Evolutionary conservation across 2,329 filamentous ascomycete species (phyloP).

Genomic region (Oidium heveae): DNA sequence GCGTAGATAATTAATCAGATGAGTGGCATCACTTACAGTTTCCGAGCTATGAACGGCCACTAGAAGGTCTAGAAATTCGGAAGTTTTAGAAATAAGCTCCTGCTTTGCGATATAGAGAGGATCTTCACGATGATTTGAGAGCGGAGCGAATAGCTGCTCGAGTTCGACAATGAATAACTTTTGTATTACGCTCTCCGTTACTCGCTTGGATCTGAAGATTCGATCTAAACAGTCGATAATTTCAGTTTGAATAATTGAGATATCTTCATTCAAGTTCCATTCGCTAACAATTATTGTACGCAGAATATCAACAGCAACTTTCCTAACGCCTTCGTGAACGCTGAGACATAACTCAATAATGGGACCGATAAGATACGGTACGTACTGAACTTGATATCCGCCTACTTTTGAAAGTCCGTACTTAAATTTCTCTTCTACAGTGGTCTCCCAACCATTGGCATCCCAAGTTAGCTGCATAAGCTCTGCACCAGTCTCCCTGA

Average conservation of each 20-base stretch:
- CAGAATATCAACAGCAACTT: slow-evolving; percentile 75
- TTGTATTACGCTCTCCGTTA: slow-evolving; percentile 73
- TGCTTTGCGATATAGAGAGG: slow-evolving; percentile 51
- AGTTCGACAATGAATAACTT: slow-evolving; percentile 82
- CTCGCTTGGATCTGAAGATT: slow-evolving; percentile 68
- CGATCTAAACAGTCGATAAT: slow-evolving; percentile 85
- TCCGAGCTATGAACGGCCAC: slow-evolving; percentile 70
- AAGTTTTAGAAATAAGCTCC: slow-evolving; percentile 58
- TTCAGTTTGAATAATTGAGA: slow-evolving; percentile 78
- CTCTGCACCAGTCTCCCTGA: slow-evolving; percentile 73
- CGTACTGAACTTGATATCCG: slow-evolving; percentile 95
- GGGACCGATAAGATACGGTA: slow-evolving; percentile 69
- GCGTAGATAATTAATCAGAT: slow-evolving; percentile 67
- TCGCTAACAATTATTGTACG: slow-evolving; percentile 98
- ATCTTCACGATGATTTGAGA: slow-evolving; percentile 41
- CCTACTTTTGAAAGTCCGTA: slow-evolving; percentile 71
- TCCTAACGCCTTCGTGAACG: slow-evolving; percentile 73
- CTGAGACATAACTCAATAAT: slow-evolving; percentile 88
- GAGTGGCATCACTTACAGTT: slow-evolving; percentile 44
- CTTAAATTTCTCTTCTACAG: slow-evolving; percentile 46
- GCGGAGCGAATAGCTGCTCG: slow-evolving; percentile 49
- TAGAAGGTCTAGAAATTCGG: slow-evolving; percentile 74
- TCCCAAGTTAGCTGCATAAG: slow-evolving; percentile 74
- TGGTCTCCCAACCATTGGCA: slow-evolving; percentile 88
- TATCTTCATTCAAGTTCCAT: slow-evolving; percentile 83